Base-by-base conservation (phyloP, 345 rosid genomes). In the Eucalyptus albens region DNA sequence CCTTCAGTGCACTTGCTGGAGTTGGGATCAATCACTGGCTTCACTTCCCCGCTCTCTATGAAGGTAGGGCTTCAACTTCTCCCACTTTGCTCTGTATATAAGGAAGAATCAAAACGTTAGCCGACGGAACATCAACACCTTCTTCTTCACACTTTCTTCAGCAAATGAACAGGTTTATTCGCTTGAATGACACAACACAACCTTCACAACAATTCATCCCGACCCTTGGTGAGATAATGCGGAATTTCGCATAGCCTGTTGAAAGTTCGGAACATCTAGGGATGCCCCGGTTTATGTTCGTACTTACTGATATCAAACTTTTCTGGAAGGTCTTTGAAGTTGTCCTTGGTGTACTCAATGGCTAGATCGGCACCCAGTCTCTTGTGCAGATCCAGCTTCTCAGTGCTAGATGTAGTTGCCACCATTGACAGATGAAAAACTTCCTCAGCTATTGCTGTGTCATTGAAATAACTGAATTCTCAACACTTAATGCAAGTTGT, bases 321-420 rank as follows among this genome's bases (percentile, higher is more conserved):
- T 72, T 96, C 97, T 17, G 95, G 92, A 89, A 95, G 91, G 89
- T 97, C 97, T 89, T 96, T 96, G 19, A 97, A 88, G 77, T 95
- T 95, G 80, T 95, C 95, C 91, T 95, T 96, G 6, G 98, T 95
- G 94, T 96, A 97, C 93, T 97, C 97, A 90, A 97, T 94, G 26
- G 96, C 97, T 89, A 97, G 92, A 93, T 97, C 97, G 87, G 91
- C 97, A 77, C 98, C 97, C 90, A 94, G 90, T 90, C 96, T 96
- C 93, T 86, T 95, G 89, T 96, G 86, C 14, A 94, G 67, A 80
- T 94, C 97, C 29, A 97, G 88, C 91, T 97, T 97, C 88, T 92
- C 93, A 33, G 98, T 92, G 90, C 99, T 94, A 15, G 99, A 91
- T 24, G 99, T 96, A 40, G 99, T 98, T 37, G 96, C 99, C 77